Conservation (phyloP, 306 rosid species). For the Malus sieversii region DNA sequence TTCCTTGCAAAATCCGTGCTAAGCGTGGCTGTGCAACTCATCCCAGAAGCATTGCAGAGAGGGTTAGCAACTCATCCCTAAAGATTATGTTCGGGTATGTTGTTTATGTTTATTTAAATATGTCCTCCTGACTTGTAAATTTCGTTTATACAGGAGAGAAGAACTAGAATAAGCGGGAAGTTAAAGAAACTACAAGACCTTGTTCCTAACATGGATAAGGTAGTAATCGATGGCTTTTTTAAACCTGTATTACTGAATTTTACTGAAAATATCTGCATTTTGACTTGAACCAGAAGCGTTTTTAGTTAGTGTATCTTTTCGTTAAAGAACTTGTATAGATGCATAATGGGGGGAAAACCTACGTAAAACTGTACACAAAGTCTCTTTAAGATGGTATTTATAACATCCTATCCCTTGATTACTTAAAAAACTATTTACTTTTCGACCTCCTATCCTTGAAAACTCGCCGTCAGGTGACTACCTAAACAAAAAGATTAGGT, state of each 20-base stretch:
- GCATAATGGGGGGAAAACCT: neutral
- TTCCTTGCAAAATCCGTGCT: constrained; percentile 95
- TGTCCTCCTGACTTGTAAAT: neutral
- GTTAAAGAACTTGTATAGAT: no score
- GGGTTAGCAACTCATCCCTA: constrained; percentile 92
- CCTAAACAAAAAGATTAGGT: neutral
- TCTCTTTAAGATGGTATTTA: neutral
- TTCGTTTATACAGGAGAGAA: constrained; percentile 52
- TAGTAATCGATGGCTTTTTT: neutral
- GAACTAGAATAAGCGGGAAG: constrained; percentile 88
- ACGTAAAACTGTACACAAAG: neutral
- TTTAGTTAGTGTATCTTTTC: neutral
- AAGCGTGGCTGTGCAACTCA: constrained; percentile 99
- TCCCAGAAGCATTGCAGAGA: constrained; percentile 95
- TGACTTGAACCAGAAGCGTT: neutral
- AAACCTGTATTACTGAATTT: neutral
- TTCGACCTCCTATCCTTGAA: neutral
- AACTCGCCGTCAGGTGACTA: neutral
- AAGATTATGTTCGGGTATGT: constrained; percentile 17
- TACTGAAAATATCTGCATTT: neutral
- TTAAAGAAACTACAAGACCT: constrained; percentile 86
- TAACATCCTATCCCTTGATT: neutral
- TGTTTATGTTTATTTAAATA: neutral
- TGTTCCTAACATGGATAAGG: constrained; percentile 98
- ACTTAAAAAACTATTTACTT: neutral